Conservation (phyloP, 139 green algal species). For the Micractinium conductrix region DNA sequence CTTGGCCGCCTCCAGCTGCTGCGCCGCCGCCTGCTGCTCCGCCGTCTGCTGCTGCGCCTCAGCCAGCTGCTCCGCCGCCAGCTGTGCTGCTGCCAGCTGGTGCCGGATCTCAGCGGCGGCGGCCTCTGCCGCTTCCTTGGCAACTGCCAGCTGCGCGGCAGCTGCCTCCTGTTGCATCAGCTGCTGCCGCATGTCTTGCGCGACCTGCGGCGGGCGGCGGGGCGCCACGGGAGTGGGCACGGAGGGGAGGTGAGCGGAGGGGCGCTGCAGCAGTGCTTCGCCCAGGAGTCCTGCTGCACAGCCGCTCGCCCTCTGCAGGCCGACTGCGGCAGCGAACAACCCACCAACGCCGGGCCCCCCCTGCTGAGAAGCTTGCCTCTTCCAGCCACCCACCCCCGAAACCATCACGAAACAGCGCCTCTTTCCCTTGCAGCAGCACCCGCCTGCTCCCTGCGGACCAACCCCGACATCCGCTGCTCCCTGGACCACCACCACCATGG, state of each 20-base stretch:
- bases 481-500: too few species aligned
- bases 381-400: too few species aligned
- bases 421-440: too few species aligned
- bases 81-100: neutral
- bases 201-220: neutral
- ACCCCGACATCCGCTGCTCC: too few species aligned
- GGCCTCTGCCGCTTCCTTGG: neutral
- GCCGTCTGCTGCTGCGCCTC: constrained; percentile 1
- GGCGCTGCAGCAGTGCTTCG: neutral
- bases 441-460: too few species aligned
- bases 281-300: too few species aligned
- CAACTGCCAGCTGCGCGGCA: neutral
- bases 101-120: neutral
- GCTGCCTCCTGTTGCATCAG: constrained; percentile 14
- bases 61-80: neutral
- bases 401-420: too few species aligned
- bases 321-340: too few species aligned
- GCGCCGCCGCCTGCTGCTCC: neutral
- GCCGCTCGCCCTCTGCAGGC: too few species aligned
- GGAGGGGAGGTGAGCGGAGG: neutral
- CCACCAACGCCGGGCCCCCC: too few species aligned
- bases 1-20: neutral
- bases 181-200: constrained; percentile 28
- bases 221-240: neutral
- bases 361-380: too few species aligned